Conservation (phyloP, 2,329 filamentous ascomycete species). For the Ophioceras dolichostomum region DNA sequence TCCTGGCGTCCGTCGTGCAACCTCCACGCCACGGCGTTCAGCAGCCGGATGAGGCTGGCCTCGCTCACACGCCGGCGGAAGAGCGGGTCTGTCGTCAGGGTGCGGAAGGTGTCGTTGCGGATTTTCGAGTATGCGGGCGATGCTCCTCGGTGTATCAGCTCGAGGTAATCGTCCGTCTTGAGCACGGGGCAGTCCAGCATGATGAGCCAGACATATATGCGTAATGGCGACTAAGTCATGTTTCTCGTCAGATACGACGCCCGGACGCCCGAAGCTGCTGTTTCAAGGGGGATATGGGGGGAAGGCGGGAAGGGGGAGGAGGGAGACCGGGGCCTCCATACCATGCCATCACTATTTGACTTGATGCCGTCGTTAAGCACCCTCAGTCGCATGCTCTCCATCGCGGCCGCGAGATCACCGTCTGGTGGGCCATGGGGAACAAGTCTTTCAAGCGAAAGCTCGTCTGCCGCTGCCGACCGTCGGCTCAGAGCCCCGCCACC, state of each 20-base stretch:
- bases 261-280: too few species aligned
- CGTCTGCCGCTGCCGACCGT: conserved; percentile 34
- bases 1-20: conserved; percentile 65
- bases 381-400: conserved; percentile 61
- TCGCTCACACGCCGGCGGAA: conserved; percentile 93
- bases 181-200: conserved; percentile 80
- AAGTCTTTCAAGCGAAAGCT: conserved; percentile 58
- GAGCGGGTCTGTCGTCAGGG: conserved; percentile 89
- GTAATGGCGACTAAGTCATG: conserved; percentile 77
- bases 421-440: conserved; percentile 69
- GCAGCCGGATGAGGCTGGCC: conserved; percentile 81
- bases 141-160: conserved; percentile 81
- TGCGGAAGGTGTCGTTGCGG: conserved; percentile 95
- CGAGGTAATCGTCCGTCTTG: conserved; percentile 77
- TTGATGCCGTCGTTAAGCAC: conserved; percentile 65
- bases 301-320: not conserved
- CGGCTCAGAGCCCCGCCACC: conserved; percentile 30
- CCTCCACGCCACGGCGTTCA: conserved; percentile 93
- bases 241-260: too few species aligned
- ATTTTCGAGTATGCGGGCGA: conserved; percentile 96
- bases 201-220: conserved; percentile 94
- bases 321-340: too few species aligned
- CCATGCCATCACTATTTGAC: conserved; percentile 72
- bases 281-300: not conserved
- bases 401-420: conserved; percentile 52